Evolutionary conservation across 129 eudicot species (phyloP).

Genomic region (Helianthus tuberosus): DNA sequence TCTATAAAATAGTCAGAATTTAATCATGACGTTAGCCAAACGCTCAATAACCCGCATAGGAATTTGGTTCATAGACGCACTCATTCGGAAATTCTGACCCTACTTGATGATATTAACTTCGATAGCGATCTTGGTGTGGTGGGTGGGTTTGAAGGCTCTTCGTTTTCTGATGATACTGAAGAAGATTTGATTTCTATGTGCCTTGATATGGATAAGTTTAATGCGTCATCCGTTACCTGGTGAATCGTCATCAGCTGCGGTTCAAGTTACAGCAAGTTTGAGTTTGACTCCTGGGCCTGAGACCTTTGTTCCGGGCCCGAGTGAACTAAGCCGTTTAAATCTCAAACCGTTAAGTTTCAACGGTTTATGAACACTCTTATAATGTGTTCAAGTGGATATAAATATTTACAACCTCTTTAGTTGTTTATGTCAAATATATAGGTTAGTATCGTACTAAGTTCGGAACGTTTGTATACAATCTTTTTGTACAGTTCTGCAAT

Average conservation of each 20-base stretch:
- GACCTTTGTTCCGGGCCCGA: no score
- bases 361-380: no score
- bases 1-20: slow-evolving; percentile 6
- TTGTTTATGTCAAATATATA: no score
- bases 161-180: slow-evolving; percentile 47
- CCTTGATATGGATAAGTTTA: slow-evolving; percentile 88
- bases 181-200: slow-evolving; percentile 85
- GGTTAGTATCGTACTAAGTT: no score
- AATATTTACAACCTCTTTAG: no score
- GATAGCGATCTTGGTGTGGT: slow-evolving; percentile 93
- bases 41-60: slow-evolving; percentile 88
- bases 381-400: no score
- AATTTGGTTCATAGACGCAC: slow-evolving; percentile 79
- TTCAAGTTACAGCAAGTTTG: slow-evolving; percentile 29
- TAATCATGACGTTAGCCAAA: slow-evolving; percentile 74
- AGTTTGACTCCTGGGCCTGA: neutral
- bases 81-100: slow-evolving; percentile 81
- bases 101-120: slow-evolving; percentile 89
- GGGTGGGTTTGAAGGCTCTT: slow-evolving; percentile 78
- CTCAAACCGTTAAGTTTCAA: no score
- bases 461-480: no score
- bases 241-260: slow-evolving; percentile 39
- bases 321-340: no score
- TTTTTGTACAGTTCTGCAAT: no score
- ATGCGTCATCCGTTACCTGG: slow-evolving; percentile 62